These are phyloP conservation scores for Aureobasidium sp. DNA, from an alignment of 2,329 filamentous ascomycete genomes.

Conservation along the genomic window DNA sequence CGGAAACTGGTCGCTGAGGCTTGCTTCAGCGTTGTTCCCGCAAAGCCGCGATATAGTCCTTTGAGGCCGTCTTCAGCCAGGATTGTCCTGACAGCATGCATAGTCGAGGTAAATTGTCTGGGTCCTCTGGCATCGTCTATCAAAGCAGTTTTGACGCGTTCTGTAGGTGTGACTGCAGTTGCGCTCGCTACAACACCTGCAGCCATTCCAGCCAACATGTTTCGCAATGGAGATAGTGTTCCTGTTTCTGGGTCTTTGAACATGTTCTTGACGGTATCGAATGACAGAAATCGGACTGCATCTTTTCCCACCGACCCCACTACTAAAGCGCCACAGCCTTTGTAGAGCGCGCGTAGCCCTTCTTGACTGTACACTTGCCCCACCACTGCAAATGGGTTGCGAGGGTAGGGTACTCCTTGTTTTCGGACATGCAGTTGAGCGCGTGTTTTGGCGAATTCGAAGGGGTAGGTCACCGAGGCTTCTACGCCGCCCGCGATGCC, in stretches of 20 bases:
- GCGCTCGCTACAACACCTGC: constrained; percentile 56
- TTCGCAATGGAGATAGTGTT: constrained; percentile 48
- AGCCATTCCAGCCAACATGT: constrained; percentile 58
- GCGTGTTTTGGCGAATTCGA: constrained; percentile 62
- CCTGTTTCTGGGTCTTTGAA: constrained; percentile 52
- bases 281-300: constrained; percentile 59
- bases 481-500: constrained; percentile 32
- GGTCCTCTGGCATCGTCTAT: constrained; percentile 51
- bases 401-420: constrained; percentile 37
- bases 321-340: constrained; percentile 55
- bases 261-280: constrained; percentile 56
- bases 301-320: constrained; percentile 58
- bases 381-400: constrained; percentile 54
- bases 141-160: constrained; percentile 61
- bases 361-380: constrained; percentile 49
- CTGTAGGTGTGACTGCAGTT: constrained; percentile 60
- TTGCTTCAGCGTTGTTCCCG: constrained; percentile 57
- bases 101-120: constrained; percentile 43
- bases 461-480: constrained; percentile 45
- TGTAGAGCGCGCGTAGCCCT: constrained; percentile 54
- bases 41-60: constrained; percentile 52
- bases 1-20: constrained; percentile 55
- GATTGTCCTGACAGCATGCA: constrained; percentile 46
- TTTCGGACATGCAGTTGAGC: constrained; percentile 43
- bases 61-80: constrained; percentile 46